Percentiles rank a stretch among this genome's conserved stretches.
These are phyloP conservation scores for Aspergillus taichungensis DNA, from an alignment of 495 filamentous ascomycete species.

Conservation along the genomic window DNA sequence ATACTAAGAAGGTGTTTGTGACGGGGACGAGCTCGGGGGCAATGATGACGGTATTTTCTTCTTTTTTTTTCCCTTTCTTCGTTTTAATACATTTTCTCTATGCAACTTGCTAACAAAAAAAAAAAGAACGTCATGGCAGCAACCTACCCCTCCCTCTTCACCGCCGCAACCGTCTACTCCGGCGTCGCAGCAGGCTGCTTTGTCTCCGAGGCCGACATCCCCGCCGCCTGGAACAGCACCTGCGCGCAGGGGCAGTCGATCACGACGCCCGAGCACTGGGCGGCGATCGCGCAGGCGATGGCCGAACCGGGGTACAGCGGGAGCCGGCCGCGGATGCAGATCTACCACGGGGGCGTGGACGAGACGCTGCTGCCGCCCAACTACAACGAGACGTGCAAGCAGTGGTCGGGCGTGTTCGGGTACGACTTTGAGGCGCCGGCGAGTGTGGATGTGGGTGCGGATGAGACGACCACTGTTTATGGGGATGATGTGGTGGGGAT, in stretches of 20 bases:
- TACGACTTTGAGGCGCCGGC: slow-evolving; percentile 14
- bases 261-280: slow-evolving; percentile 42
- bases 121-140: slow-evolving; percentile 45
- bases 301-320: slow-evolving; percentile 46
- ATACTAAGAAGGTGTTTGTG: slow-evolving; percentile 41
- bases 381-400: slow-evolving; percentile 45
- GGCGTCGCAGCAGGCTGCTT: slow-evolving; percentile 57
- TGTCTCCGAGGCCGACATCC: slow-evolving; percentile 36
- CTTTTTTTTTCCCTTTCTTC: neutral
- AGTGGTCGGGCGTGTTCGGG: slow-evolving; percentile 48
- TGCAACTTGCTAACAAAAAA: too few relatives aligned
- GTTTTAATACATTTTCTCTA: too few relatives aligned
- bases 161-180: slow-evolving; percentile 47
- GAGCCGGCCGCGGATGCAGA: slow-evolving; percentile 46
- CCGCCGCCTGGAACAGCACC: slow-evolving; percentile 18
- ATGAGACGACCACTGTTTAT: slow-evolving; percentile 44
- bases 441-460: slow-evolving; percentile 27
- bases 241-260: slow-evolving; percentile 42
- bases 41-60: slow-evolving; percentile 40
- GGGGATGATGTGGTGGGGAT: slow-evolving; percentile 42
- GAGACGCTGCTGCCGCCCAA: slow-evolving; percentile 39
- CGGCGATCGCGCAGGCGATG: slow-evolving; percentile 36
- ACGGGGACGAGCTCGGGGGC: slow-evolving; percentile 47
- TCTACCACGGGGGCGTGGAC: slow-evolving; percentile 46
- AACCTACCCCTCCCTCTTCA: slow-evolving; percentile 50